phyloP scores from a whole-genome alignment of 208 protist species.

The Trypanosoma conorhini region DNA sequence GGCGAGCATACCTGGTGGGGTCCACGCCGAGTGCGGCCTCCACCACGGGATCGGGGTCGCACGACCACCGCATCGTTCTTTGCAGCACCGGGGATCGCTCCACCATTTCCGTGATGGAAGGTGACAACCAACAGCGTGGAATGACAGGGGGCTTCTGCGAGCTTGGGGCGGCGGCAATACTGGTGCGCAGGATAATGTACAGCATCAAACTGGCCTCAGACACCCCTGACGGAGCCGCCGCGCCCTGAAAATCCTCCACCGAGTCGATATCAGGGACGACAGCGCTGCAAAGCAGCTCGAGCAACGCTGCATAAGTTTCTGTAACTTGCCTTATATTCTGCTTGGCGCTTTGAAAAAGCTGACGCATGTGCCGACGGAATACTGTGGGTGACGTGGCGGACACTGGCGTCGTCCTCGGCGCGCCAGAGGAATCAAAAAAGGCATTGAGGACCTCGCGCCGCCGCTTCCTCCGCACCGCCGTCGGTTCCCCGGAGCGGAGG shows the following conservation, averaged over 20 bases:
- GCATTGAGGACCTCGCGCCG: conserved; percentile 22
- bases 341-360: conserved; percentile 22
- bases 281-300: conserved; percentile 31
- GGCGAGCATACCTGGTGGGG: not conserved
- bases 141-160: conserved; percentile 37
- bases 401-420: not conserved
- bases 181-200: conserved; percentile 84
- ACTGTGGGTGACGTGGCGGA: conserved; percentile 2
- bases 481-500: not conserved
- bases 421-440: conserved; percentile 22
- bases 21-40: conserved; percentile 39
- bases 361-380: conserved; percentile 6
- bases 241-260: not conserved
- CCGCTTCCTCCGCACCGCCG: conserved; percentile 16
- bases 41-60: conserved; percentile 67
- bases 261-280: conserved; percentile 10
- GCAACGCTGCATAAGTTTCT: conserved; percentile 37
- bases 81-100: conserved; percentile 50
- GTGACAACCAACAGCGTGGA: conserved; percentile 55
- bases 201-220: conserved; percentile 61
- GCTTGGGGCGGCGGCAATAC: conserved; percentile 38
- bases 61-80: conserved; percentile 62
- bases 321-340: conserved; percentile 19
- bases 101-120: conserved; percentile 44
- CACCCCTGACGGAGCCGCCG: not conserved